Evolutionary conservation across 176 grass and related monocot genomes (phyloP), one percentile per base, ranked within the genome.

Genomic region (Oropetium thomaeum): DNA sequence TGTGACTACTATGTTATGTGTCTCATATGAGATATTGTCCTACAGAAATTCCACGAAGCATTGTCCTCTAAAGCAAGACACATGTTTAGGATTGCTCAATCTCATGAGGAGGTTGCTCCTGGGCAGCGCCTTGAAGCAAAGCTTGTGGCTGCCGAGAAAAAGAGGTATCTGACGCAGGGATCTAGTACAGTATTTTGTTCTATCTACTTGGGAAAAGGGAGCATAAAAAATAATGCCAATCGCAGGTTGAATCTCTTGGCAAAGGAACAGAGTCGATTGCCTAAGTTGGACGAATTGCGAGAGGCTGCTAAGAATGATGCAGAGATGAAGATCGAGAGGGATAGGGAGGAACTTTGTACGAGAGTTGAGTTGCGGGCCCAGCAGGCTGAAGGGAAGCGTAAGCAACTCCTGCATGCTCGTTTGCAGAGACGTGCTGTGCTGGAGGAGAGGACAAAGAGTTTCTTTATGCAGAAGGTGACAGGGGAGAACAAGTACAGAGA

Each of bases 401-500:
- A 71, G 63, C 88, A 89, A 44, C 75, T 93, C 42, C 48, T 91
- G 31, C 82, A 84, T 79, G 90, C 90, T 47, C 82, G 84, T 62
- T 78, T 63, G 64, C 88, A 97, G 79, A 93, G 90, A 73, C 68
- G 75, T 22, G 88, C 88, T 77, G 88, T 81, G 12, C 80, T 85
- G 40, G 88, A 84, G 66, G 94, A 93, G 71, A 91, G 90, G 80
- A 97, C 86, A 67, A 80, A 76, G 25, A 86, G 23, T 55, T 97
- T 70, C 39, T 75, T 93, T n/a, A 43, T 80, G 23, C 88, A 93
- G 59, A 80, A 83, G 43, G 14, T 76, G 77, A 44, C 81, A 47
- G 72, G 62, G 42, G 88, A 97, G 67, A 89, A 81, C 47, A 97
- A 83, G 57, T 93, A 97, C 74, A 93, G 81, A 77, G 94, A 97